Evolutionary conservation across 148 eudicot species (phyloP), one percentile per base, ranked within the genome.

Genomic region (Rheum nobile): DNA sequence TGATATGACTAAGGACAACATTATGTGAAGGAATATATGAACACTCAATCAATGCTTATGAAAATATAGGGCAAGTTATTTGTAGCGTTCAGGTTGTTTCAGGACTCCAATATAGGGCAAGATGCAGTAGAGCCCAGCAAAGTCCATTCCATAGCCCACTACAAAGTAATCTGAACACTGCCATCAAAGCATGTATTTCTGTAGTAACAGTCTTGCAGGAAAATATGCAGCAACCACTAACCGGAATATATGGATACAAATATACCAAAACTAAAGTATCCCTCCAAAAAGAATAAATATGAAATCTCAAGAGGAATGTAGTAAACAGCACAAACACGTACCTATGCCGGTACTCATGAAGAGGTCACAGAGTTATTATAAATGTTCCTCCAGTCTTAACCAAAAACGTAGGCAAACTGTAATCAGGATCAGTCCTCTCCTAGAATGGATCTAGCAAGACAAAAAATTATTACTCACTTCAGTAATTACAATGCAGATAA

Each of bases 141-240:
- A 85, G 75, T 93, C 98, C 81, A 93, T 78, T 70, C 98, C 98
- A 77, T 93, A 93, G 55, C 98, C 98, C 54, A 93, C 96, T 24
- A 93, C 94, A 65, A 90, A 90, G 70, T 74, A 72, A 85, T 90
- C 94, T 0, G 92, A 91, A 75, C 94, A 90, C 98, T 93, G 92
- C 37, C 6, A 47, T 72, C 2, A 85, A 21, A 73, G 65, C 28
- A 73, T 34, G 34, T 12, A 65, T 32, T 17, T 32, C 41, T 34
- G 10, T 65, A 34, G 70, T 19, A 34, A 17, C 21, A 14, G 34
- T 12, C 6, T 1, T 57, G 38, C 38, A 63, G 6, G 31, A 16
- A 9, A 26, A 24, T 22, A 17, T 21, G 57, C 57, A 50, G 57
- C 63, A 24, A 22, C 3, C 14, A 22, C 31, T 11, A 11, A n/a